Conservation (phyloP, 2,329 filamentous ascomycete species). For the Paecilomyces niveus region DNA sequence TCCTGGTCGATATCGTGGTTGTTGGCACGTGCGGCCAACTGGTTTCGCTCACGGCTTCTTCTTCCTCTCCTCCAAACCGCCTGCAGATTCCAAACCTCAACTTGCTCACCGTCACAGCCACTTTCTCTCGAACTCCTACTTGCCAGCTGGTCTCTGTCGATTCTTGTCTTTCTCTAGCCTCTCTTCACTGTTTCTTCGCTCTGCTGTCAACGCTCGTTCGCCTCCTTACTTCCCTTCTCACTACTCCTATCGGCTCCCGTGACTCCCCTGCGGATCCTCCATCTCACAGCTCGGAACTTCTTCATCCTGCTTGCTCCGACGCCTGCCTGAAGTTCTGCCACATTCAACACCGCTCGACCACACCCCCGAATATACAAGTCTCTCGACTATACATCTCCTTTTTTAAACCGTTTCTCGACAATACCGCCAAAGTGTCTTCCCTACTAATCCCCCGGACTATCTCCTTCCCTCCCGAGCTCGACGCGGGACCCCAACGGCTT, state of each 20-base stretch:
- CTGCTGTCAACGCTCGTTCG: not conserved
- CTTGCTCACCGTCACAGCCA: not conserved
- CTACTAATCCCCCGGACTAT: conserved; percentile 82
- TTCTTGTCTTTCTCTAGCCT: not conserved
- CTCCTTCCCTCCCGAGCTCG: conserved; percentile 80
- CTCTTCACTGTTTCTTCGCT: not conserved
- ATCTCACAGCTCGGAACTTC: not conserved
- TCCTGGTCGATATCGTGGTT: not conserved
- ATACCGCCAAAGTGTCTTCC: conserved; percentile 95
- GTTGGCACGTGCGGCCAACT: not conserved
- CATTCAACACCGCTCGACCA: conserved; percentile 11
- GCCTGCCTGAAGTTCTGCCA: not conserved
- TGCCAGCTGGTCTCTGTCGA: not conserved
- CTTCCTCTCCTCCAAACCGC: not conserved
- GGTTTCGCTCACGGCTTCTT: not conserved
- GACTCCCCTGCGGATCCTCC: not conserved
- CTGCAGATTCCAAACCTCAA: not conserved
- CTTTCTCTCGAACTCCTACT: not conserved
- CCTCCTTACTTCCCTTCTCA: not conserved
- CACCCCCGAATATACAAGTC: conserved; percentile 22
- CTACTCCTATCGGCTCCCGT: not conserved
- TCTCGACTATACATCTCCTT: conserved; percentile 12
- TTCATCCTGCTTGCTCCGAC: not conserved
- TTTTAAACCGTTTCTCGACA: conserved; percentile 33
- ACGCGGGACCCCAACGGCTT: conserved; percentile 53